A percentile compares a stretch with the other conserved stretches of the same genome.
Conservation (phyloP, 169 alveolate species). For the Plasmodium ovale region DNA sequence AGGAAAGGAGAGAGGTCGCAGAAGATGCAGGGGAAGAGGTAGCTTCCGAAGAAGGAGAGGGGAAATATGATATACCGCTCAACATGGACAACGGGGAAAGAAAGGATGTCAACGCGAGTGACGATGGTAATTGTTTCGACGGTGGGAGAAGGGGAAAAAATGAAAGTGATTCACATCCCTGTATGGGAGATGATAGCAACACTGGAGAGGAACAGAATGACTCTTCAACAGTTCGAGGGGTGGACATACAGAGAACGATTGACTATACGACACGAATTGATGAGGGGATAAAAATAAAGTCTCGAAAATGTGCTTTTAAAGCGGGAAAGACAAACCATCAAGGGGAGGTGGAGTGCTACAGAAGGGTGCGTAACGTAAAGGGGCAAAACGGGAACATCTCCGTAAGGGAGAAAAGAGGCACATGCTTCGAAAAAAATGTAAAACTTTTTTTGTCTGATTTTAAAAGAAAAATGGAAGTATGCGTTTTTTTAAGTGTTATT, state of each 20-base stretch:
- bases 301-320: neutral
- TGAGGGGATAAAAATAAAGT: neutral
- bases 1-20: neutral
- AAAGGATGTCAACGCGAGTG: neutral
- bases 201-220: no score
- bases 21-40: neutral
- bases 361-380: no score
- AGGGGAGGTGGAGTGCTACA: neutral
- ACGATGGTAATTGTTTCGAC: neutral
- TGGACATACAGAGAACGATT: no score
- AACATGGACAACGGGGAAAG: neutral
- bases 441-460: conserved; percentile 22
- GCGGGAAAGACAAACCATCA: neutral
- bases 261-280: neutral
- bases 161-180: no score
- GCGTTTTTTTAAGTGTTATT: conserved; percentile 6
- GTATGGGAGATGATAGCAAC: neutral
- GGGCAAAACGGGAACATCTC: no score
- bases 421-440: conserved; percentile 3
- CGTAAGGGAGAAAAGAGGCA: neutral
- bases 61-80: no score
- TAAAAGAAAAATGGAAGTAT: conserved; percentile 34
- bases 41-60: neutral
- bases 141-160: neutral
- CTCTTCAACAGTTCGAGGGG: no score